Evolutionary conservation across 495 filamentous ascomycete species (phyloP), one percentile per base, ranked within the genome.

Genomic region (Lentithecium fluviatile): DNA sequence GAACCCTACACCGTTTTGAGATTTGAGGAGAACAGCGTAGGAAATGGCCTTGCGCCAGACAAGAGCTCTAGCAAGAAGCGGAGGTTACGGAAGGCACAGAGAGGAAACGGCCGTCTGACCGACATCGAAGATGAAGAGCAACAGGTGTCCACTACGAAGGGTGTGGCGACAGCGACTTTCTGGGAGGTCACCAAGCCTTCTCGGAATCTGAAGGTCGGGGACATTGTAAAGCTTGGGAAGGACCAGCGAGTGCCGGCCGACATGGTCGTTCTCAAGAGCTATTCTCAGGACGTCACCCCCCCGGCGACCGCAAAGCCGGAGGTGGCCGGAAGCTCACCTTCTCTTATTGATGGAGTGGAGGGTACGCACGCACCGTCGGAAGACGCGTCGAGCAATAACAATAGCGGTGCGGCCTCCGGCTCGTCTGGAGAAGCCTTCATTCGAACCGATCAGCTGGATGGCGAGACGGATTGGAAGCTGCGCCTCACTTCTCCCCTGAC

Each of bases 381-480:
- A 23, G 56, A 48, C 1, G 43, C 40, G 24, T 11, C 54, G 0
- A 1, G 42, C 13, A 48, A 54, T 12, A 45, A 13, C 20, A 36
- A 58, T 34, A 17, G 20, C 17, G 8, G 47, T 45, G 25, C 51
- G 36, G 19, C 38, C 17, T 12, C 56, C 8, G 67, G 72, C 32
- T 71, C 79, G 20, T 78, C 82, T 19, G 91, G 91, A 34, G 95
- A 99, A 69, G 89, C 95, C 0, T 99, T 99, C 63, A 97, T 99
- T 62, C 83, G 93, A 42, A 99, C 95, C 1, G 95, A 99, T 72
- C 95, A 99, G 70, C 81, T 99, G 10, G 95, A 99, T 66, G 95
- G 95, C 56, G 95, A 99, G 74, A 99, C 95, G 7, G 95, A 99
- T 67, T 99, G 95, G 95, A 99, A 99, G 74, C 79, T 99, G 36